These are phyloP conservation scores for Fusarium concolor DNA, from an alignment of 2,329 filamentous ascomycete species.

Conservation along the genomic window DNA sequence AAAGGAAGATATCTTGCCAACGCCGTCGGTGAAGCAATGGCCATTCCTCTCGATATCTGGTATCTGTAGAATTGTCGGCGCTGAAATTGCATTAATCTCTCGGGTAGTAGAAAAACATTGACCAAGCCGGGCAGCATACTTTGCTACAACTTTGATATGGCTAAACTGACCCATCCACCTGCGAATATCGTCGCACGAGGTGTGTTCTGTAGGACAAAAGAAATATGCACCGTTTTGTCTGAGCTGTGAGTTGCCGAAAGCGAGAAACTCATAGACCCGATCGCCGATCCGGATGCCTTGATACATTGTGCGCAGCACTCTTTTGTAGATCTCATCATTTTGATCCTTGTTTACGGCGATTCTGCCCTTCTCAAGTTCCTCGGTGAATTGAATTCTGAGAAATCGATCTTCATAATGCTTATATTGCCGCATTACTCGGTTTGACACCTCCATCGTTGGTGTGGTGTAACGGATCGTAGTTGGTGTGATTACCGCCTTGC, in stretches of 20 bases:
- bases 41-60: conserved; percentile 76
- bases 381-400: conserved; percentile 87
- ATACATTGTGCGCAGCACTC: conserved; percentile 76
- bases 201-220: conserved; percentile 76
- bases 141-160: conserved; percentile 86
- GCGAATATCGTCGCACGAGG: conserved; percentile 82
- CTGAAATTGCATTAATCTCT: conserved; percentile 72
- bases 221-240: conserved; percentile 93
- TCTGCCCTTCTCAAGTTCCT: conserved; percentile 75
- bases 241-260: conserved; percentile 95
- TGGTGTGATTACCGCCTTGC: conserved; percentile 84
- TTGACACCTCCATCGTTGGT: conserved; percentile 85
- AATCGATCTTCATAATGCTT: conserved; percentile 79
- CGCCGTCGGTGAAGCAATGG: conserved; percentile 87
- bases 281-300: conserved; percentile 87
- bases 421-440: conserved; percentile 84
- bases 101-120: conserved; percentile 97
- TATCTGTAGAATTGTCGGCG: conserved; percentile 70
- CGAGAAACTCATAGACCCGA: conserved; percentile 87
- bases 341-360: conserved; percentile 64
- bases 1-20: conserved; percentile 88
- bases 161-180: conserved; percentile 87
- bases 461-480: conserved; percentile 83
- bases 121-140: conserved; percentile 87
- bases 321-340: conserved; percentile 78